Conservation (phyloP, 768 basidiomycete genomes). For the Infundibulicybe gibba region DNA sequence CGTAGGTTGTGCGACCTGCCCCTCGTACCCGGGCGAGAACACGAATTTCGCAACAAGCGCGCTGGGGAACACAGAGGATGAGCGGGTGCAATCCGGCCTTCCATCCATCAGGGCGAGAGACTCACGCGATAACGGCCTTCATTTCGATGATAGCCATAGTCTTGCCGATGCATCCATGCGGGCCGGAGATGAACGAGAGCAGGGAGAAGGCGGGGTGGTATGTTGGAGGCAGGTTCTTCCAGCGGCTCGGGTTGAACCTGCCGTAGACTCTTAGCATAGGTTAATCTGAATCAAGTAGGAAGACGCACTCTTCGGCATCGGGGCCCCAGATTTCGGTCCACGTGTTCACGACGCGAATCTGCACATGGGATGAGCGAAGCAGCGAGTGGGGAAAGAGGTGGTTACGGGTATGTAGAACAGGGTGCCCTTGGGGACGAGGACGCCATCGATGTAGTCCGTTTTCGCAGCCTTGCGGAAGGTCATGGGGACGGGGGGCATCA, state of each 20-base stretch:
- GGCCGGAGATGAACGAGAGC: constrained; percentile 40
- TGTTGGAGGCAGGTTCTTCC: constrained; percentile 32
- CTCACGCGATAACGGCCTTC: constrained; percentile 40
- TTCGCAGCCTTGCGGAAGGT: constrained; percentile 33
- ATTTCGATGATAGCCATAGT: constrained; percentile 47
- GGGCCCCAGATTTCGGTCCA: constrained; percentile 41
- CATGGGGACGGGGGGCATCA: constrained; percentile 37
- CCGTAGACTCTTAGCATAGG: neutral
- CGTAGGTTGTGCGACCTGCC: constrained; percentile 30
- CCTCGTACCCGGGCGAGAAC: constrained; percentile 36
- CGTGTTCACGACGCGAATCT: constrained; percentile 44
- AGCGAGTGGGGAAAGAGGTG: neutral
- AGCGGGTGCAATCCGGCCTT: neutral
- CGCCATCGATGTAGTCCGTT: constrained; percentile 36
- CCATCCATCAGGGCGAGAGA: constrained; percentile 6
- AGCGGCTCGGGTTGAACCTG: constrained; percentile 40
- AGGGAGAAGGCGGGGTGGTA: constrained; percentile 33
- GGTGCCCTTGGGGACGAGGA: constrained; percentile 39
- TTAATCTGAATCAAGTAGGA: constrained; percentile 2
- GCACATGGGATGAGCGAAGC: neutral
- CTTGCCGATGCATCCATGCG: constrained; percentile 44
- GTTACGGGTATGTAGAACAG: constrained; percentile 34
- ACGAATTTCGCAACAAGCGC: constrained; percentile 36
- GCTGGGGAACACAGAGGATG: constrained; percentile 11
- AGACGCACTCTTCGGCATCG: constrained; percentile 37